Percentiles rank a stretch among this genome's conserved stretches.
Conservation (phyloP, 257 asterid species). For the Gentiana straminea region DNA sequence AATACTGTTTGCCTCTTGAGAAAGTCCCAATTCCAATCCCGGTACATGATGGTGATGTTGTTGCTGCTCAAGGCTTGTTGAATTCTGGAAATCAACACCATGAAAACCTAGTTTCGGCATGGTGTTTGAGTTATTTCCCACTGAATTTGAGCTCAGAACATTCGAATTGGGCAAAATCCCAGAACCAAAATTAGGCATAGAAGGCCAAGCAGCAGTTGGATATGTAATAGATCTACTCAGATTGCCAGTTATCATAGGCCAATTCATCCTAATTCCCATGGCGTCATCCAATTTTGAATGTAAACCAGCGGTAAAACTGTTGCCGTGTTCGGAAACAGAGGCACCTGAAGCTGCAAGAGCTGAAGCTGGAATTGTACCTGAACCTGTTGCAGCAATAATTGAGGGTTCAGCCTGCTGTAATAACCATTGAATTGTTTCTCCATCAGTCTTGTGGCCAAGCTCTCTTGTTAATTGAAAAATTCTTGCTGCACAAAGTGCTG, state of each 20-base stretch:
- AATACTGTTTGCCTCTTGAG: constrained; percentile 47
- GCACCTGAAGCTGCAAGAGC: constrained; percentile 34
- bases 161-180: constrained; percentile 25
- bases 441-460: constrained; percentile 63
- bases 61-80: constrained; percentile 11
- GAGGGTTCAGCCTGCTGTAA: constrained; percentile 66
- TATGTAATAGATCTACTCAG: constrained; percentile 24
- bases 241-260: constrained; percentile 20
- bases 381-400: constrained; percentile 57
- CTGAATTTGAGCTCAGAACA: constrained; percentile 16
- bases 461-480: constrained; percentile 58
- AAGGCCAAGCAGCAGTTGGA: constrained; percentile 39
- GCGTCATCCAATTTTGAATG: constrained; percentile 28
- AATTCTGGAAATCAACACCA: constrained; percentile 28
- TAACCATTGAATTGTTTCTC: constrained; percentile 70
- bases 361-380: constrained; percentile 70
- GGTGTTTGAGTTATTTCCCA: constrained; percentile 14
- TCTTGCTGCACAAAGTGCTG: constrained; percentile 61
- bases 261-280: constrained; percentile 21
- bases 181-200: constrained; percentile 30
- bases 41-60: constrained; percentile 21
- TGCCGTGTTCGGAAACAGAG: constrained; percentile 43
- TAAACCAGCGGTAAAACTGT: constrained; percentile 20
- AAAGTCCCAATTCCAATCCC: constrained; percentile 72
- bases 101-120: constrained; percentile 31